Evolutionary conservation across 495 filamentous ascomycete genomes (phyloP), one percentile per base, ranked within the genome.

Genomic region (Aspergillus kassunensis): DNA sequence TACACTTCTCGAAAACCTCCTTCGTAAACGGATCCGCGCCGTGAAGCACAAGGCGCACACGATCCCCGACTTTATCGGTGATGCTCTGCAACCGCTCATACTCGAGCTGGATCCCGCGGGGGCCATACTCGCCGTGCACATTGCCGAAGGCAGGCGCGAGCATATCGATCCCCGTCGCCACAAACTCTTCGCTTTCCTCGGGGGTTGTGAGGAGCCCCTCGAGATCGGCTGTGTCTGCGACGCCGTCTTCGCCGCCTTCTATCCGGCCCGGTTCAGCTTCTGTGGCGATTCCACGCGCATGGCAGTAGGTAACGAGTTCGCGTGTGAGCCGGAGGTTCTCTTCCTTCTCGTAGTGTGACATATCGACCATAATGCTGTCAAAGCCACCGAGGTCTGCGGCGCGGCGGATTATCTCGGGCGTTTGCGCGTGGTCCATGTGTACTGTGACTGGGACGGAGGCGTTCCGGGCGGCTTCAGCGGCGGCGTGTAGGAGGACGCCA

Each of bases 81-180:
- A 93, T 88, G 10, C 65, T 66, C 55, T 80, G 62, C 44, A 93
- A 68, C 31, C 87, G 72, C 24, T 86, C 83, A 67, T 86, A 91
- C 64, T 90, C 86, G 34, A 90, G 61, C 72, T 80, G 80, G 21
- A 89, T 86, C 0, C 88, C 88, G 10, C 85, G 66, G 0, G 84
- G 81, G 0, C 88, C 88, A 68, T 92, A 95, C 58, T 85, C 82
- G 6, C 89, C 89, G 71, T 92, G 88, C 31, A 95, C 86, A 63
- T 92, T 92, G 3, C 88, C 89, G 66, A 95, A 92, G 8, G 88
- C 87, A 0, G 89, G 89, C 10, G 88, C 89, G 13, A 92, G 66
- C 82, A 87, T 89, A 65, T 91, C 86, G 54, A 91, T 90, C 0
- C 89, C 89, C 21, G 86, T 89, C 9, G 74, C 77, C 0, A 89